Evolutionary conservation across 2,329 filamentous ascomycete genomes (phyloP), one percentile per base, ranked within the genome.

Genomic region (Phaeosphaeria sp.): DNA sequence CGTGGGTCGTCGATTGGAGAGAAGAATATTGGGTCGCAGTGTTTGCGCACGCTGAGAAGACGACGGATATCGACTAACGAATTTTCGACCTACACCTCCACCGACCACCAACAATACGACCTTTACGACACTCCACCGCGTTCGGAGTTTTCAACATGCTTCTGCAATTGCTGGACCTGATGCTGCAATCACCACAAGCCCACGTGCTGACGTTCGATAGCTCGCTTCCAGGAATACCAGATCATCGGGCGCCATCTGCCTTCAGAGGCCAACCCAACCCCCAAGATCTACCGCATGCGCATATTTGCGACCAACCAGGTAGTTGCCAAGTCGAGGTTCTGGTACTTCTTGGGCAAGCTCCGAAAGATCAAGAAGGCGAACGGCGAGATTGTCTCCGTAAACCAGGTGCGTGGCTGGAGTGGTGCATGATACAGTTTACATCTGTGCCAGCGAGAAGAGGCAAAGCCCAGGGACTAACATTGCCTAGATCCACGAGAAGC

Each of bases 331-430:
- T 97, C 93, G 81, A 92, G 95, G 80, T 99, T 97, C 91, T 99
- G 96, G 96, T 99, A 99, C 89, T 99, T 99, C 89, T 86, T 99
- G 83, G 92, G 93, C 84, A 96, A 96, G 88, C 89, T 99, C 79
- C 90, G 92, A 82, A 99, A 99, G 90, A 93, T 99, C 87, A 99
- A 99, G 93, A 99, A 99, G 92, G 90, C 94, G 80, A 98, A 96
- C 80, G 95, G 95, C 83, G 95, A 99, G 90, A 97, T 99, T 80
- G 93, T 99, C 81, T 91, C 88, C 83, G 83, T 98, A 85, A 98
- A 98, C 87, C 86, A 90, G 86, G 94, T 97, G 89, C 78, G 90
- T 85, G 65, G 46, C 46, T 52, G 7, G 42, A 3, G 44, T 11
- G 30, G 51, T 36, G 41, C 43, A 52, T 13, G 25, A 42, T 21